Evolutionary conservation across 2,329 filamentous ascomycete species (phyloP), one percentile per base, ranked within the genome.

Genomic region (Ceratocystis ficicola): DNA sequence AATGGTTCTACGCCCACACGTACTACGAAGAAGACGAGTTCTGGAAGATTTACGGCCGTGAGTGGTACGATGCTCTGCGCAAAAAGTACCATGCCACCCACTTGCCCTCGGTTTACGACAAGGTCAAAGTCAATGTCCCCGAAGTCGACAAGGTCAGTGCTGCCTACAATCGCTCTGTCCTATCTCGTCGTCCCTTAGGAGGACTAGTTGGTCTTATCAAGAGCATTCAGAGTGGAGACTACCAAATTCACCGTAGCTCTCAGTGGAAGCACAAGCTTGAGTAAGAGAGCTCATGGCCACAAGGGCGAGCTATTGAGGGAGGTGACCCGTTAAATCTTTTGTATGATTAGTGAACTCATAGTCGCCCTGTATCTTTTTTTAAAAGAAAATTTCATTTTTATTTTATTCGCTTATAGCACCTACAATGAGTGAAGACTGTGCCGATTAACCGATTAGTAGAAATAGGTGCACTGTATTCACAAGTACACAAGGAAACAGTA

Each of bases 1-100:
- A 95, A 77, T 94, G 89, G 87, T 78, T 95, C 12, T 95, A 95
- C 74, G 89, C 90, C 2, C 88, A 93, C 71, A 87, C 89, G 0
- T 95, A 91, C 76, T 94, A 94, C 74, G 80, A 82, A n/a, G 82
- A 88, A 72, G 76, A 80, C 0, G 83, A 88, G 72, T 90, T 89
- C 75, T 89, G 86, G 85, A 71, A 76, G 44, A 77, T 85, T 63
- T 89, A 89, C 73, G 79, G 78, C 65, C 74, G 77, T 55, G 71
- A 72, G 22, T 83, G 80, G 80, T 90, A 90, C 73, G 81, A 88
- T 41, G 76, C 72, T 1, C 76, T 90, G 70, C 77, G 87, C 17
- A 68, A 72, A 28, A 87, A 86, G 72, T 90, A 88, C 74, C 73
- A 78, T 61, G 87, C 86, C 12, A 77, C 76, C 0, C 77, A 79